Base-by-base conservation (phyloP, 129 eudicot species). In the Tagetes erecta region DNA sequence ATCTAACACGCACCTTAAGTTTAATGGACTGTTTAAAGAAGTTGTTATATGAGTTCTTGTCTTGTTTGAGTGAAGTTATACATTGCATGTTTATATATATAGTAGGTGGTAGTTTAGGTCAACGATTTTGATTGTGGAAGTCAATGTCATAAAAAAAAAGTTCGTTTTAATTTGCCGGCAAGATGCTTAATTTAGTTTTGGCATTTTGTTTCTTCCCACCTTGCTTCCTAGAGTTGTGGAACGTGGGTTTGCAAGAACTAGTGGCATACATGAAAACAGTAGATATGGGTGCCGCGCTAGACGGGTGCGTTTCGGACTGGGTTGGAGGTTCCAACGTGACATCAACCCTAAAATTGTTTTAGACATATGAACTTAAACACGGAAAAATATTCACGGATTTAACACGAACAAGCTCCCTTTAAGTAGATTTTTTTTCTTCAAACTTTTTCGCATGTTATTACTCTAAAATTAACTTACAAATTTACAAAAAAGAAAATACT, bases 121-220 rank as follows among this genome's bases (percentile, higher is more conserved):
- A 62, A 36, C 27, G 52, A 14, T 40, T 60, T 62, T 51, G 7
- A 44, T 8, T 49, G 75, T 65, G 72, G 73, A 60, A 72, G 64
- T 56, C 40, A 30, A 11, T 44, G 5, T 41, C 44, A 36, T 64
- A 49, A 60, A 57, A 83, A 74, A 8, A 3, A 10, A 58, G 31
- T 59, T 9, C 35, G 81, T 80, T 51, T 77, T 76, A 77, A 84
- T 88, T 87, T 38, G 88, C 88, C 88, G 82, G 84, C 86, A 58
- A 68, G 9, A 35, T 45, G 51, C 37, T 51, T 45, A 49, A 69
- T 33, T 8, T 20, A 20, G 27, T 20, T 68, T 76, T 27, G 45
- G 44, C 41, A 6, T 49, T 63, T 70, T 45, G 14, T 63, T 69
- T 64, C 44, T 39, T 63, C 31, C 14, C 66, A 36, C 44, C 46